Conservation (phyloP, 176 grass and related monocot genomes). For the Oryza brachyantha region DNA sequence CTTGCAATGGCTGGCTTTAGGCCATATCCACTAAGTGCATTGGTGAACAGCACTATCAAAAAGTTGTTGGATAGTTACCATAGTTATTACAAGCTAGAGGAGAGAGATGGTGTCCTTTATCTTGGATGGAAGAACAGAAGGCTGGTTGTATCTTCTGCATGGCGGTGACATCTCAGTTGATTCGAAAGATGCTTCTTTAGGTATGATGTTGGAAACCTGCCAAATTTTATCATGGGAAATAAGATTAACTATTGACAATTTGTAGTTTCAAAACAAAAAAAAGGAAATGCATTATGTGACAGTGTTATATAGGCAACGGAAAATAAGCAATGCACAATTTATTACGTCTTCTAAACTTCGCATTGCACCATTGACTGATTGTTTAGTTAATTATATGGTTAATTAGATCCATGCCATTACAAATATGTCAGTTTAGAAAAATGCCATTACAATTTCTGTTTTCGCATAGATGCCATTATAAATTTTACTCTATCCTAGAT, state of each 20-base stretch:
- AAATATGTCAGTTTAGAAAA: too few relatives aligned
- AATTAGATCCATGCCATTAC: too few relatives aligned
- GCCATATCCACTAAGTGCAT: conserved; percentile 46
- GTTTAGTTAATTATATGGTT: conserved; percentile 6
- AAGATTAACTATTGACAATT: not conserved
- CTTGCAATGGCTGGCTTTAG: conserved; percentile 59
- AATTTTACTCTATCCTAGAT: too few relatives aligned
- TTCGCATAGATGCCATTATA: too few relatives aligned
- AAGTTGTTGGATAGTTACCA: conserved; percentile 42
- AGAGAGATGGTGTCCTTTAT: conserved; percentile 47
- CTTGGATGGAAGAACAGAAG: conserved; percentile 62
- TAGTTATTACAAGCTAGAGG: conserved; percentile 44
- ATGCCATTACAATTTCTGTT: too few relatives aligned
- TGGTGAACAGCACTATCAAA: conserved; percentile 55
- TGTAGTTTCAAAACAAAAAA: not conserved
- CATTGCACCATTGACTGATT: not conserved
- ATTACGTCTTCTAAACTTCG: not conserved
- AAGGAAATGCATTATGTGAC: not conserved
- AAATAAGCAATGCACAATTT: not conserved
- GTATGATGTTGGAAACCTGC: conserved; percentile 34
- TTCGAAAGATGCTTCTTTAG: conserved; percentile 27
- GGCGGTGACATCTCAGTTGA: conserved; percentile 36
- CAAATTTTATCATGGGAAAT: conserved; percentile 4
- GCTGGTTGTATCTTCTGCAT: conserved; percentile 60
- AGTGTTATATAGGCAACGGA: not conserved